A percentile compares a stretch with the other conserved stretches of the same genome.
Evolutionary conservation across 2,329 filamentous ascomycete genomes (phyloP).

Genomic region (Chrysoporthe austroafricana): DNA sequence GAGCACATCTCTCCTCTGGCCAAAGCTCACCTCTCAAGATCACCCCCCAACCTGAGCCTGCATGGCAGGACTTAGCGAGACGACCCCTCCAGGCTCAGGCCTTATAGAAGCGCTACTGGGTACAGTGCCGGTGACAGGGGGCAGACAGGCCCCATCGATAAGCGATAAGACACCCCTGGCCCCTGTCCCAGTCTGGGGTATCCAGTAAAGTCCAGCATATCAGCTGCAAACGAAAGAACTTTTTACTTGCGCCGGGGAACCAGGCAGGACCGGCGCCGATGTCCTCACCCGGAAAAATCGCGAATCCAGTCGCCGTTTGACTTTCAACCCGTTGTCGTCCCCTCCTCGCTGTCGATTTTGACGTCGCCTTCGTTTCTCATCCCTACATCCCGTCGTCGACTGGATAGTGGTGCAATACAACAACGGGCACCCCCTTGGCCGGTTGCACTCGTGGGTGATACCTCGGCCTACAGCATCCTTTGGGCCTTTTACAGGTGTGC

Average conservation of each 20-base stretch:
- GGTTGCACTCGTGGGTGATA: neutral
- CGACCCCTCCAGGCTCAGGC: neutral
- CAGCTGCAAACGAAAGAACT: constrained; percentile 6
- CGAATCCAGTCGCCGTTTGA: constrained; percentile 2
- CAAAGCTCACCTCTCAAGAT: too few species aligned
- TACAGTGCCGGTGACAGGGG: neutral
- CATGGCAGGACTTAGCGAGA: neutral
- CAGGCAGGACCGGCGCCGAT: constrained; percentile 4
- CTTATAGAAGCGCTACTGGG: neutral
- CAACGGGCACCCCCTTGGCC: neutral
- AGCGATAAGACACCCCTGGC: constrained; percentile 4
- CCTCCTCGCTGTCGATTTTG: neutral
- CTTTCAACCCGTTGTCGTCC: neutral
- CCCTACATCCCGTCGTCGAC: neutral
- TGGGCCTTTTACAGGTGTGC: neutral
- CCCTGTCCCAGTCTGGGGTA: neutral
- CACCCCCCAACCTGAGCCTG: too few species aligned
- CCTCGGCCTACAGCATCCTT: neutral
- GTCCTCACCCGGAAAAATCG: neutral
- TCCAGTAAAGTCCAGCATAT: neutral
- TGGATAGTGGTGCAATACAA: neutral
- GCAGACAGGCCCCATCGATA: neutral
- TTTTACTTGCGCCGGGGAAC: neutral
- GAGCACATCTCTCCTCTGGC: neutral
- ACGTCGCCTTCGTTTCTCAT: neutral